Conservation (phyloP, 2,329 filamentous ascomycete genomes). For the Talaromyces sp. region DNA sequence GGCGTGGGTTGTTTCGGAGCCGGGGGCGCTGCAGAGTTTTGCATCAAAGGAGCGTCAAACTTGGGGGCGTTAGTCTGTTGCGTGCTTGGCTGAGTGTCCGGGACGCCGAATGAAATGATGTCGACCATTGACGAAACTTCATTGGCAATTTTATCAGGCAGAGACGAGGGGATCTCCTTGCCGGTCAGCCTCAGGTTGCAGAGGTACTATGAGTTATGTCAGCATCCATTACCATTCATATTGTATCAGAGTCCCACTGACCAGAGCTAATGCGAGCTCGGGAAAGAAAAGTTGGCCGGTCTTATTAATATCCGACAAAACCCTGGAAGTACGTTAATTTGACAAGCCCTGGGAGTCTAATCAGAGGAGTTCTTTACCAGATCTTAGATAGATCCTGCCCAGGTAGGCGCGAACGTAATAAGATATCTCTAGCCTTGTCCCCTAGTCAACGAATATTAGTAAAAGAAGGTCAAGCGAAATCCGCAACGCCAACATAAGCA, state of each 20-base stretch:
- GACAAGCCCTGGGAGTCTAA: background rate
- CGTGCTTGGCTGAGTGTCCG: slow-evolving; percentile 57
- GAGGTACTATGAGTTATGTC: slow-evolving; percentile 57
- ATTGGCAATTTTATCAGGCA: slow-evolving; percentile 86
- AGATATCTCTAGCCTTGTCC: slow-evolving; percentile 84
- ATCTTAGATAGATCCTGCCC: slow-evolving; percentile 87
- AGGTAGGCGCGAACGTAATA: slow-evolving; percentile 81
- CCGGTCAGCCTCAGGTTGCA: slow-evolving; percentile 91
- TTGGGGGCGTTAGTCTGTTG: slow-evolving; percentile 64
- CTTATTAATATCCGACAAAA: slow-evolving; percentile 89
- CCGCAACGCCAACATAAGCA: slow-evolving; percentile 18
- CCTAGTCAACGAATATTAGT: slow-evolving; percentile 31
- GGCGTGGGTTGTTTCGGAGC: slow-evolving; percentile 61
- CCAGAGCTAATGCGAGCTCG: slow-evolving; percentile 93
- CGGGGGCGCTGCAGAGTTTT: slow-evolving; percentile 48
- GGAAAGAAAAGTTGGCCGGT: slow-evolving; percentile 95
- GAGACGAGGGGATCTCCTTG: slow-evolving; percentile 65
- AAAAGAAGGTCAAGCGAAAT: background rate
- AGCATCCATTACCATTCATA: background rate
- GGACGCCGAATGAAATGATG: slow-evolving; percentile 92
- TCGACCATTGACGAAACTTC: slow-evolving; percentile 99
- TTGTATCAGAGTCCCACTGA: background rate
- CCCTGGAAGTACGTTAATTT: slow-evolving; percentile 50
- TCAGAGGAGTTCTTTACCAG: slow-evolving; percentile 56
- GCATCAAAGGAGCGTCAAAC: slow-evolving; percentile 55